Evolutionary conservation across 805 yeast species (phyloP), one percentile per base, ranked within the genome.

Genomic region (Barnettozyma populi): DNA sequence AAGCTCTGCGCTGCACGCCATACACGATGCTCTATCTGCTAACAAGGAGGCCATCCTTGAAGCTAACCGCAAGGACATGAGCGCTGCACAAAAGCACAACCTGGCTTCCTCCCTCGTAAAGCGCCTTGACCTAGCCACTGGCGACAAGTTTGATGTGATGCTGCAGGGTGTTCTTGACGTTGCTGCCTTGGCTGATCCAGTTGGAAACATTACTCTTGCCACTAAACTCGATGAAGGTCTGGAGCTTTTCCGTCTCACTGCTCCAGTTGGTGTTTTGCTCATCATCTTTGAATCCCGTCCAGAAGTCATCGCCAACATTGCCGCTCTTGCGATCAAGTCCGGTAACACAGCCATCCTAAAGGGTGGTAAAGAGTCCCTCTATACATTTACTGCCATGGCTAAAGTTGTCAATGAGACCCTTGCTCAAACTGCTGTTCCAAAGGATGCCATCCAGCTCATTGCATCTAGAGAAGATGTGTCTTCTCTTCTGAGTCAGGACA

Each of bases 281-380:
- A 90, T 94, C 41, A 95, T 94, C 47, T 94, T 94, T 65, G 99
- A 94, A 68, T 81, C 96, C 27, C 79, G 99, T 61, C 99, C 99
- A 35, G 99, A 94, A 65, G 99, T 94, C 10, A 94, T 94, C 71
- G 99, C 99, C 46, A 95, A 94, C 64, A 94, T 94, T 60, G 85
- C 97, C 13, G 94, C 99, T 0, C 74, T 94, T 59, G 96, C 98
- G 18, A 83, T 94, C 63, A 94, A 95, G 66, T 89, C 97, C 2
- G 98, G 97, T 42, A 94, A 94, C 64, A 86, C 97, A 8, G 99
- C 97, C 44, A 94, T 94, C 48, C 75, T 94, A 62, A 94, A 94
- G 68, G 99, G 99, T 57, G 99, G 99, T 50, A 92, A 90, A 65
- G 99, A 94, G 67, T 85, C 95, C 7, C 68, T 78, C 25, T 77